Percentiles rank a stretch among this genome's conserved stretches.
Evolutionary conservation across 2,329 filamentous ascomycete genomes (phyloP).

Genomic region (Monosporascus sp.): DNA sequence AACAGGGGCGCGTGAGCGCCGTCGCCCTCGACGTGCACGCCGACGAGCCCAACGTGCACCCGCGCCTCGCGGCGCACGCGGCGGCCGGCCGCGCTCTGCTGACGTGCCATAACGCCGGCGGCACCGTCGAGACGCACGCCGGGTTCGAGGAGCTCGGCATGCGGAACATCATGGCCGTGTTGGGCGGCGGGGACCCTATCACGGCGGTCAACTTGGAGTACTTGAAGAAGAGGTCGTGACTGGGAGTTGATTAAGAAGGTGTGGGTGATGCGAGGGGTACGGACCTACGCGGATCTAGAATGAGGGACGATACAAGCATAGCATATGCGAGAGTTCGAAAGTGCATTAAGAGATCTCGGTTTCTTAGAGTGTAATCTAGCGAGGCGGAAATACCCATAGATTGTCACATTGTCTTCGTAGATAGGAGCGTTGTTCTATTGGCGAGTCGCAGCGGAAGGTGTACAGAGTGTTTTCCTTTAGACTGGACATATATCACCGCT

Average conservation of each 20-base stretch:
- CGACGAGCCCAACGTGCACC: conserved; percentile 51
- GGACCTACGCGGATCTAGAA: too few relatives aligned
- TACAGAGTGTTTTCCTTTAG: too few relatives aligned
- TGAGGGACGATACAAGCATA: neutral
- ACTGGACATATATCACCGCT: too few relatives aligned
- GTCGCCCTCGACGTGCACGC: conserved; percentile 62
- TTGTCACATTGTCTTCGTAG: neutral
- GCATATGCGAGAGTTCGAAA: neutral
- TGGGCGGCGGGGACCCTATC: conserved; percentile 44
- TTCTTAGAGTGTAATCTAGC: neutral
- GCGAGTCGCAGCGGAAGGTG: too few relatives aligned
- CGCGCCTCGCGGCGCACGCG: conserved; percentile 36
- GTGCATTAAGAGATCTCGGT: too few relatives aligned
- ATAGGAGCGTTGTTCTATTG: neutral
- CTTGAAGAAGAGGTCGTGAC: conserved; percentile 9
- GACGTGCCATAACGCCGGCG: conserved; percentile 64
- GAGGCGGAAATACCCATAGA: neutral
- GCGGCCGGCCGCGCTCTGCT: conserved; percentile 44
- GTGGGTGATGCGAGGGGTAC: neutral
- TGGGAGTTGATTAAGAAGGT: neutral
- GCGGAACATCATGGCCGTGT: conserved; percentile 58
- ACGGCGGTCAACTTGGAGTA: conserved; percentile 59
- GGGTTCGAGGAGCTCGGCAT: conserved; percentile 64
- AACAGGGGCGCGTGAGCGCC: conserved; percentile 41
- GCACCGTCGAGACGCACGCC: conserved; percentile 60